A percentile compares a stretch with the other conserved stretches of the same genome.
These are phyloP conservation scores for Leccinum subatratum DNA, from an alignment of 1,284 basidiomycete species.

Conservation along the genomic window DNA sequence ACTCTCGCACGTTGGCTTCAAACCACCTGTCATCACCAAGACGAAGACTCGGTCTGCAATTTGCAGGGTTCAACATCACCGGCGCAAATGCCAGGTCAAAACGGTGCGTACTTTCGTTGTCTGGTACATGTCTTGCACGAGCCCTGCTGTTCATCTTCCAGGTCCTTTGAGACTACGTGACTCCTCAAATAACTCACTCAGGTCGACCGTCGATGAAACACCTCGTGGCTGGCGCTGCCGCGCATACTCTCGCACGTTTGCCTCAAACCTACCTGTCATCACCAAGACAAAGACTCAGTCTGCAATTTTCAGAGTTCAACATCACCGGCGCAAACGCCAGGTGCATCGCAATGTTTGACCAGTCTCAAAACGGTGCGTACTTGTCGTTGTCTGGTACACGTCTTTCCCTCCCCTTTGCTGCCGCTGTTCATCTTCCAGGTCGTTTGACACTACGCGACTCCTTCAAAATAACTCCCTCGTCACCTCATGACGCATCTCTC, in stretches of 20 bases:
- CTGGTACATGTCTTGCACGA: not conserved
- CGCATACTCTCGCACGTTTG: no score
- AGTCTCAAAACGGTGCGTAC: constrained; percentile 75
- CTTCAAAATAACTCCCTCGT: constrained; percentile 73
- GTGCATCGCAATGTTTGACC: constrained; percentile 78
- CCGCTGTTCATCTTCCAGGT: constrained; percentile 52
- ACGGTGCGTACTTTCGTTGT: constrained; percentile 46
- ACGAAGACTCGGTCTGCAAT: constrained; percentile 74
- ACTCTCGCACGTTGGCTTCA: no score
- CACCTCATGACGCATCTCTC: constrained; percentile 85
- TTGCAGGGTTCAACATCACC: constrained; percentile 80
- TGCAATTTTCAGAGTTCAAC: constrained; percentile 81
- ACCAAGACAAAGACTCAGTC: constrained; percentile 68
- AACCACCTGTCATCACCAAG: no score
- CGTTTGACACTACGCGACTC: constrained; percentile 81
- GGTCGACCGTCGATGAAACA: no score
- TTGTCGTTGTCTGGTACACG: not conserved
- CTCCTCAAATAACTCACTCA: no score
- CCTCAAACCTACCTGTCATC: no score
- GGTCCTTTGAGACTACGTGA: constrained; percentile 85
- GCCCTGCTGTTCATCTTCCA: constrained; percentile 32
- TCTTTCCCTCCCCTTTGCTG: not conserved
- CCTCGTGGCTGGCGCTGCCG: no score
- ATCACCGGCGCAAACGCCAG: constrained; percentile 85
- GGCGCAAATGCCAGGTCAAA: constrained; percentile 85